These are phyloP conservation scores for Backusella australiensis DNA, from an alignment of 192 early-diverging fungal genomes.

Conservation along the genomic window DNA sequence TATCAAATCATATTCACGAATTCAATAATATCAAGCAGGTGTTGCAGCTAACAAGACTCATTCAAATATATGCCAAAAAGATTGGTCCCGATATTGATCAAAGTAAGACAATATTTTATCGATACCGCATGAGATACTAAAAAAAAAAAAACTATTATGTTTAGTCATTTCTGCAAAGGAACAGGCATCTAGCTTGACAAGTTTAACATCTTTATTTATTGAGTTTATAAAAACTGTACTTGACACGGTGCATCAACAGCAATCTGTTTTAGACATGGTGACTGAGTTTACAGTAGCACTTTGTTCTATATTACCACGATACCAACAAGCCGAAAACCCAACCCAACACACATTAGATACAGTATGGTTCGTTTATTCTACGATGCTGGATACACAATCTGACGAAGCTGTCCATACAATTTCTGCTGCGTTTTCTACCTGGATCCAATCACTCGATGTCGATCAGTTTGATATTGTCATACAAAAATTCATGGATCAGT, in stretches of 20 bases:
- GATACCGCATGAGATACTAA: background rate
- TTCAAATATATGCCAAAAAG: conserved; percentile 13
- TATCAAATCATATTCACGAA: background rate
- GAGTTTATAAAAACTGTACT: conserved; percentile 1
- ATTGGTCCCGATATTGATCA: conserved; percentile 5
- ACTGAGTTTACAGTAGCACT: conserved; percentile 16
- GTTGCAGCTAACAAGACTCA: background rate
- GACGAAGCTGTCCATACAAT: conserved; percentile 1
- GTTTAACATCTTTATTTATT: conserved; percentile 8
- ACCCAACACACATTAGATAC: conserved; percentile 16
- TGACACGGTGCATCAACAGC: background rate
- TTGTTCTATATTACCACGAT: conserved; percentile 16
- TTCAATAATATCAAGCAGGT: conserved; percentile 2
- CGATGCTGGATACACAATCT: background rate
- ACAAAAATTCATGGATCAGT: conserved; percentile 7
- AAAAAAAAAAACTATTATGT: background rate
- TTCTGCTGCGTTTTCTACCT: background rate
- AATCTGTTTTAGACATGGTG: background rate
- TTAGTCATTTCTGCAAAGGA: conserved; percentile 11
- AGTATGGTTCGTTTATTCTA: conserved; percentile 32
- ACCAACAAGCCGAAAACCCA: conserved; percentile 10
- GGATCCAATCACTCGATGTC: conserved; percentile 14
- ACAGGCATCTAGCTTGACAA: background rate
- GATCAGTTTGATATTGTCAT: conserved; percentile 13
- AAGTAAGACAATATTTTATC: background rate